Conservation (phyloP, 2,329 filamentous ascomycete species). For the Apiospora koreana region DNA sequence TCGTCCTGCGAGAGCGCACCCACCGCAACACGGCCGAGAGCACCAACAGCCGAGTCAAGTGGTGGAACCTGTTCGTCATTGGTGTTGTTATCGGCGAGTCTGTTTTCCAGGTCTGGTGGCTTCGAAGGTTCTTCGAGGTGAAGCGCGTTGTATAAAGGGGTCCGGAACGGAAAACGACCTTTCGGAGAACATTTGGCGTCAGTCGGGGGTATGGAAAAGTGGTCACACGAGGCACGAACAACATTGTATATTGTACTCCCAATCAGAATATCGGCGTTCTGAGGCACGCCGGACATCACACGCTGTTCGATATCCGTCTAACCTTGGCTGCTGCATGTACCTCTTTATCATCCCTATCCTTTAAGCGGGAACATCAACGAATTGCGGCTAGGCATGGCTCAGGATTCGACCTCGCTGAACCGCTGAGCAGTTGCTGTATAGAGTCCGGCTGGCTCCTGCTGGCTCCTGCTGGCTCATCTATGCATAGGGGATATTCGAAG, state of each 20-base stretch:
- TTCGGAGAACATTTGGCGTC: background rate
- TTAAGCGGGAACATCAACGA: background rate
- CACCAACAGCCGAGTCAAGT: constrained; percentile 96
- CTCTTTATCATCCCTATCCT: no score
- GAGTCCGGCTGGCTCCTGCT: no score
- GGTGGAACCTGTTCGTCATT: constrained; percentile 99
- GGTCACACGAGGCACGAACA: background rate
- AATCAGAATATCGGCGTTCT: background rate
- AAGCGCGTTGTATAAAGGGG: constrained; percentile 61
- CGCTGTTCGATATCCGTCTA: background rate
- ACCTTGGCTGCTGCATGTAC: no score
- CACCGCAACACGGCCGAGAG: constrained; percentile 99
- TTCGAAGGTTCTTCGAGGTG: constrained; percentile 96
- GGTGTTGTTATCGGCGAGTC: constrained; percentile 86
- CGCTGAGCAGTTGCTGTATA: no score
- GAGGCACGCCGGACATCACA: background rate
- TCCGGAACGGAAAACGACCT: background rate
- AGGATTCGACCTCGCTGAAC: no score
- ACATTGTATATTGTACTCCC: constrained; percentile 3
- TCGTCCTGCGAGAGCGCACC: constrained; percentile 89
- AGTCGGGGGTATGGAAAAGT: background rate
- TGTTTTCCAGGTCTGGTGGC: constrained; percentile 98
- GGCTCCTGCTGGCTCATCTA: background rate
- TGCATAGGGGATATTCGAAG: background rate
- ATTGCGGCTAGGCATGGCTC: background rate